phyloP scores from a whole-genome alignment of 129 eudicot genomes.

The Artemisia annua region DNA sequence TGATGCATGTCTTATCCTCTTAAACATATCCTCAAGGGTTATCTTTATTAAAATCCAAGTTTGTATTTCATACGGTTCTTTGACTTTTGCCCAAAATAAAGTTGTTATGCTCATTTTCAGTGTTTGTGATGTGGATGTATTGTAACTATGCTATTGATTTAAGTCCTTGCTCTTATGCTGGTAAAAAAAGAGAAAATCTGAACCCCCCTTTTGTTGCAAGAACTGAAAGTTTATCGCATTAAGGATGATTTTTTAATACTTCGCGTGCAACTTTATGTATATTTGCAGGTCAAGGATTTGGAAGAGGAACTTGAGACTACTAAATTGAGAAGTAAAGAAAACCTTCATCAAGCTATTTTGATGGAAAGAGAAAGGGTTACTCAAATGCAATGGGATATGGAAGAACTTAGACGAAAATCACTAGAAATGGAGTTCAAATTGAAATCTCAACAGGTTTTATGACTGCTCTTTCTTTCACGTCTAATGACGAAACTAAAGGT shows the following conservation, averaged over 20 bases:
- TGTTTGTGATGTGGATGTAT: not conserved
- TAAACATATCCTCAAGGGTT: too few relatives aligned
- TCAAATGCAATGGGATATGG: conserved; percentile 99
- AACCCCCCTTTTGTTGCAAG: too few relatives aligned
- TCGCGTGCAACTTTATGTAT: conserved; percentile 4
- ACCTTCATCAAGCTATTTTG: conserved; percentile 81
- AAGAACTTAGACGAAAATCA: conserved; percentile 80
- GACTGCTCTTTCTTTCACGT: not conserved
- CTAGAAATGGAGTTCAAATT: conserved; percentile 77
- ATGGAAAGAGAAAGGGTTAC: conserved; percentile 85
- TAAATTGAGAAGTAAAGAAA: conserved; percentile 84
- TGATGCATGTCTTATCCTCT: too few relatives aligned
- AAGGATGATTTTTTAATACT: not conserved
- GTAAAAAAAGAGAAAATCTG: too few relatives aligned
- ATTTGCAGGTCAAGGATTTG: conserved; percentile 87
- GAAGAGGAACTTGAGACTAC: conserved; percentile 91
- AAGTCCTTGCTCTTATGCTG: conserved; percentile 52
- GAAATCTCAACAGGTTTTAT: conserved; percentile 65
- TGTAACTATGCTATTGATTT: not conserved
- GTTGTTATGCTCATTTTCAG: not conserved
- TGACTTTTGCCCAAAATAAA: not conserved
- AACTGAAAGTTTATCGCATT: conserved; percentile 10
- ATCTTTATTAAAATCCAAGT: too few relatives aligned
- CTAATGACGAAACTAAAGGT: not conserved
- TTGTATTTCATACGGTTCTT: not conserved